These are phyloP conservation scores for Aurantiochytrium sp. DNA, from an alignment of 108 stramenopile genomes.

Conservation along the genomic window DNA sequence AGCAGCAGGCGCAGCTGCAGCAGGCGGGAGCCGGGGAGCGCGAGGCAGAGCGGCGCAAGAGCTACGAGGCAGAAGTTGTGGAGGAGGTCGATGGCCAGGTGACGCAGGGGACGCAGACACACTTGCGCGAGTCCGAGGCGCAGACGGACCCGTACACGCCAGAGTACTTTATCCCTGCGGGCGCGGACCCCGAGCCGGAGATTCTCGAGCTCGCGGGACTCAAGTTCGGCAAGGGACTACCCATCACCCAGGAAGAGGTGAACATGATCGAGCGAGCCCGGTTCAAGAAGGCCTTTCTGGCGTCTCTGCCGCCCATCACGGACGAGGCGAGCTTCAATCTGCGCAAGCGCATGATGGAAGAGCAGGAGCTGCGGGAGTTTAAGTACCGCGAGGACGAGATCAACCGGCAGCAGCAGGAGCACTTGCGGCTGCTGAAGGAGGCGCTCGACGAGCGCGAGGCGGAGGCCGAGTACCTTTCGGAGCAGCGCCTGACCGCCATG, in stretches of 20 bases:
- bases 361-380: slow-evolving; percentile 40
- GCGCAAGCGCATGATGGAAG: slow-evolving; percentile 55
- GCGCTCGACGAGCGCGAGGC: slow-evolving; percentile 56
- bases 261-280: slow-evolving; percentile 57
- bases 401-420: neutral
- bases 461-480: slow-evolving; percentile 49
- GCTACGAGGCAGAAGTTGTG: neutral
- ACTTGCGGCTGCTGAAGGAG: slow-evolving; percentile 41
- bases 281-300: slow-evolving; percentile 44
- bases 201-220: slow-evolving; percentile 54
- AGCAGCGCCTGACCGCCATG: slow-evolving; percentile 58
- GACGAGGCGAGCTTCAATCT: slow-evolving; percentile 56
- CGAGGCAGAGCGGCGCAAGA: neutral
- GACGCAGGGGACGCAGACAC: slow-evolving; percentile 51
- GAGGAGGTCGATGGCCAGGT: slow-evolving; percentile 39
- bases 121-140: slow-evolving; percentile 60
- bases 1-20: neutral
- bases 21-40: too few species aligned
- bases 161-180: slow-evolving; percentile 42
- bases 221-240: slow-evolving; percentile 38
- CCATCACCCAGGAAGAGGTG: slow-evolving; percentile 48
- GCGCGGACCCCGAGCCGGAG: slow-evolving; percentile 49
- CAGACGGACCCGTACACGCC: slow-evolving; percentile 64
- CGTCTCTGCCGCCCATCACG: slow-evolving; percentile 58
- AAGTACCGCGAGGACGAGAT: slow-evolving; percentile 28